Base-by-base conservation (phyloP, 805 yeast genomes). In the Ogataea angusta region DNA sequence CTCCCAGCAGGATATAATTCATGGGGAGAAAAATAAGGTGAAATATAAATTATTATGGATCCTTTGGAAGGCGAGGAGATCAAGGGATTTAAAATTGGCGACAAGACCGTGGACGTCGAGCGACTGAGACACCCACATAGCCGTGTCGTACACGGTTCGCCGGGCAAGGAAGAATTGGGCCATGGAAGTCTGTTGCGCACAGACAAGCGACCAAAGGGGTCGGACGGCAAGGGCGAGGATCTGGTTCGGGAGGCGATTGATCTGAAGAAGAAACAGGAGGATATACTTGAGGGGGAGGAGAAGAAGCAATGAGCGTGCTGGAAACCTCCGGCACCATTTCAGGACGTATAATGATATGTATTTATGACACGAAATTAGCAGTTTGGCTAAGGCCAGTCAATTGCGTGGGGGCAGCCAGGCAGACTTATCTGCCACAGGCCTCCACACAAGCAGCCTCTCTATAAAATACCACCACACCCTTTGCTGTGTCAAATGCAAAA, bases 1-100 rank as follows among this genome's bases (percentile, higher is more conserved):
- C 36, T 17, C 63, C 61, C 32, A 52, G 34, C 6, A 45, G 15
- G 21, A 38, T 10, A 23, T 38, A 38, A 28, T 38, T 33, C 42
- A 33, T 33, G 32, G 33, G 31, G 13, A 12, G 28, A 22, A 38
- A 37, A 42, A 34, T 22, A 21, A 14, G 19, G 13, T 13, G 21
- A 10, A 6, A 15, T 7, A 21, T 32, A 23, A 31, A 44, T 18
- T 15, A 36, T 24, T 18, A 36, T 24, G 30, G 49, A 42, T 36
- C 49, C 49, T 2, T 30, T 45, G 17, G 34, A 33, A 22, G 29
- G 27, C 30, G 13, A 29, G 40, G 35, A 41, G 21, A 21, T 36
- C 18, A 31, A 17, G 19, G 38, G 39, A 6, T 31, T 36, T 21
- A 38, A 35, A 15, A 28, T 46, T 2, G 50, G 48, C 16, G 32